Evolutionary conservation across 2,329 filamentous ascomycete genomes (phyloP), one percentile per base, ranked within the genome.

Genomic region (Cytospora leucostoma): DNA sequence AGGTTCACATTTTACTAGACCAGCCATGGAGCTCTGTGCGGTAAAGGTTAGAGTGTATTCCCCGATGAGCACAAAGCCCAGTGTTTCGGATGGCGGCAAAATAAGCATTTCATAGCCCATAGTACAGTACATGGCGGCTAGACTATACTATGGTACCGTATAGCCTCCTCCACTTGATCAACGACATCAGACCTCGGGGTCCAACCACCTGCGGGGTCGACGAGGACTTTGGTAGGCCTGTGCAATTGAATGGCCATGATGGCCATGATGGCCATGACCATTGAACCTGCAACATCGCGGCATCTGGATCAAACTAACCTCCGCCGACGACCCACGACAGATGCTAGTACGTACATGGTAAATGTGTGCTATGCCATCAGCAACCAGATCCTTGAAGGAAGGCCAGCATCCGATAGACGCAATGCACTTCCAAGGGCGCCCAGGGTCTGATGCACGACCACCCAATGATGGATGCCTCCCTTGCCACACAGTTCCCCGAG

Each of bases 391-490:
- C 33, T 44, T 19, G 40, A 21, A 19, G 13, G 2, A 27, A 60
- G 37, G 32, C 27, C 32, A 38, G 38, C 49, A 34, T 27, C 53
- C 49, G 58, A 56, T 34, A 38, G 37, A 53, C 37, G 52, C 27
- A 54, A 33, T 40, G 53, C 47, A 49, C 40, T 40, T 50, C 47
- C 7, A 47, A 52, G 47, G 27, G 61, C 56, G 52, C 47, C 50
- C 51, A 35, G 34, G 59, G 35, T 61, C 40, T 53, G 55, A 37
- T n/a, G 34, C 17, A 51, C 17, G 32, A 21, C 37, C 34, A 52
- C 51, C 62, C 62, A 64, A 64, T 64, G 37, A 53, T 56, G 57
- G 21, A 21, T 27, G 58, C 62, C 44, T 51, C 44, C 49, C 54
- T n/a, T 21, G 40, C 47, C 58, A 61, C 58, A 59, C 40, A 35